Evolutionary conservation across 1,139 yeast genomes (phyloP).

Genomic region (Yamadazyma epiphylla): DNA sequence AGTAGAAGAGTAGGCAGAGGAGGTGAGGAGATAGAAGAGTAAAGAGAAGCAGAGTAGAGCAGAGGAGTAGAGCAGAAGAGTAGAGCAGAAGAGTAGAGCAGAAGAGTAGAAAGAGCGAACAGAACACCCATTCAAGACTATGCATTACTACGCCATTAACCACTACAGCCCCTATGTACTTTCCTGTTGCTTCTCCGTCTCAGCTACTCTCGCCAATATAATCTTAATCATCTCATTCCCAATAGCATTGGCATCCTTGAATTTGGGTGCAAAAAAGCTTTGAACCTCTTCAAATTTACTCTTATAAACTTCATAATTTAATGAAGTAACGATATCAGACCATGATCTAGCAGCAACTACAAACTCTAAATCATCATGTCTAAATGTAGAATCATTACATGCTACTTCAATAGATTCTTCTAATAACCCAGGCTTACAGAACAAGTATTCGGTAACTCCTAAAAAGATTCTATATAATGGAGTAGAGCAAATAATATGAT

Average conservation of each 20-base stretch:
- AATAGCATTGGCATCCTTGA: conserved; percentile 79
- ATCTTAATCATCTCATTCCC: conserved; percentile 97
- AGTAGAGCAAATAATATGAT: conserved; percentile 94
- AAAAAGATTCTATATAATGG: conserved; percentile 86
- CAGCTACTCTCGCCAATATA: conserved; percentile 55
- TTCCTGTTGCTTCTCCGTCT: conserved; percentile 22
- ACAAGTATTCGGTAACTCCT: conserved; percentile 90
- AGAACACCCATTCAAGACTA: too few species aligned
- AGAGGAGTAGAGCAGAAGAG: too few species aligned
- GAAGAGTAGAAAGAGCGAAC: too few species aligned
- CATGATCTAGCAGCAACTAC: conserved; percentile 79
- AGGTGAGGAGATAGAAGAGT: neutral
- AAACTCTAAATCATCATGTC: conserved; percentile 84
- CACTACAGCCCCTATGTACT: neutral
- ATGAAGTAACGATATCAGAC: conserved; percentile 78
- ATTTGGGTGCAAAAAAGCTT: conserved; percentile 76
- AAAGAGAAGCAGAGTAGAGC: too few species aligned
- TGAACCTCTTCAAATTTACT: conserved; percentile 76
- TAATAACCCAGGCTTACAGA: conserved; percentile 75
- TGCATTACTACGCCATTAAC: too few species aligned
- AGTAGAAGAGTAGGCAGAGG: neutral
- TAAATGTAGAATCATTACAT: conserved; percentile 59
- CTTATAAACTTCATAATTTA: conserved; percentile 70
- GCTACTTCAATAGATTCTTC: conserved; percentile 80
- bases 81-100: too few species aligned